Evolutionary conservation across 495 filamentous ascomycete species (phyloP).

Genomic region (Annulohypoxylon nitens): DNA sequence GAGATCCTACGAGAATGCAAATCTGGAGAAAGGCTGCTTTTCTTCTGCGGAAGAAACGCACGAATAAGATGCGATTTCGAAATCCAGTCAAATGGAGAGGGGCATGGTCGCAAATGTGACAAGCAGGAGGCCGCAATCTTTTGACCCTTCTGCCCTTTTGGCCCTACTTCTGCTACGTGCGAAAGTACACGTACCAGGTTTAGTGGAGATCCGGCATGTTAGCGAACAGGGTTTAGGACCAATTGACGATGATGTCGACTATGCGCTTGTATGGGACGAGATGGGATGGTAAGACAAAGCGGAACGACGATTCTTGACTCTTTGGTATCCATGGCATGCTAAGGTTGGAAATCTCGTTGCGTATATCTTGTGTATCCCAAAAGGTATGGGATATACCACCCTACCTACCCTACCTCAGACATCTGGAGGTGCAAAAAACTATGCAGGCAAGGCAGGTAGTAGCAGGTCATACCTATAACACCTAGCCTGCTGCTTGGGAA

Average conservation of each 20-base stretch:
- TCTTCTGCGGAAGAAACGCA: slow-evolving; percentile 17
- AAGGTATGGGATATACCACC: slow-evolving; percentile 37
- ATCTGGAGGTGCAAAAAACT: slow-evolving; percentile 18
- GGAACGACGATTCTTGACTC: slow-evolving; percentile 27
- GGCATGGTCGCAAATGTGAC: slow-evolving; percentile 19
- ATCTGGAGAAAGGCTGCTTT: slow-evolving; percentile 21
- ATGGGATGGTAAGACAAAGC: slow-evolving; percentile 37
- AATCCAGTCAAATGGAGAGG: slow-evolving; percentile 34
- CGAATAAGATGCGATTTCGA: slow-evolving; percentile 35
- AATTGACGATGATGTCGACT: slow-evolving; percentile 31
- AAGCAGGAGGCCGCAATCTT: slow-evolving; percentile 22
- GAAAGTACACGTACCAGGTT: slow-evolving; percentile 33
- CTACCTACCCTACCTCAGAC: slow-evolving; percentile 8
- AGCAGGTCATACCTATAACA: slow-evolving; percentile 15
- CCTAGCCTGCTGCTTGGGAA: neutral
- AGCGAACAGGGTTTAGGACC: slow-evolving; percentile 40
- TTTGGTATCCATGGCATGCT: neutral
- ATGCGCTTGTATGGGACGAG: slow-evolving; percentile 12
- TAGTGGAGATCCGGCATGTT: slow-evolving; percentile 40
- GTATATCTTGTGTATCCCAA: neutral
- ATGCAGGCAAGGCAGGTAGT: slow-evolving; percentile 43
- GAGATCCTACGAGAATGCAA: slow-evolving; percentile 15
- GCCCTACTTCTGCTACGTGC: slow-evolving; percentile 11
- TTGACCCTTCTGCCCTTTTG: slow-evolving; percentile 10
- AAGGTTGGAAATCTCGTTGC: slow-evolving; percentile 18